Evolutionary conservation across 179 eudicot species (phyloP).

Genomic region (Silene noctiflora): DNA sequence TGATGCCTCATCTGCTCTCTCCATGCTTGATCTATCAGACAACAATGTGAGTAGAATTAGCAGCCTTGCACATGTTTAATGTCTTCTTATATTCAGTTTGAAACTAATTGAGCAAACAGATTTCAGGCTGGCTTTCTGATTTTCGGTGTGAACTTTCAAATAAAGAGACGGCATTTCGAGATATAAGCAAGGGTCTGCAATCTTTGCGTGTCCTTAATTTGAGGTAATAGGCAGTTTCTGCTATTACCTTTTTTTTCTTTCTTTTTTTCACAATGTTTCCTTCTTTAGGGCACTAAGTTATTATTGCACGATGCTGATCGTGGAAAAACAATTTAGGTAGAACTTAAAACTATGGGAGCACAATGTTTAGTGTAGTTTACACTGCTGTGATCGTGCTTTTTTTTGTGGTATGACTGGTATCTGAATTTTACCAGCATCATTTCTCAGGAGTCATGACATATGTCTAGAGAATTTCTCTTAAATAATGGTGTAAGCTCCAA

Average conservation of each 20-base stretch:
- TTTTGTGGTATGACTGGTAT: neutral
- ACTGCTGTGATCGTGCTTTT: neutral
- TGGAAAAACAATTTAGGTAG: constrained; percentile 10
- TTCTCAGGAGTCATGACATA: neutral
- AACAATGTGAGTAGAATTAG: constrained; percentile 55
- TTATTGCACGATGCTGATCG: neutral
- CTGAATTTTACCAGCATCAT: neutral
- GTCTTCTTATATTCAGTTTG: constrained; percentile 3
- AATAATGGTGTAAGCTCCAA: neutral
- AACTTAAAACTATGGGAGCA: neutral
- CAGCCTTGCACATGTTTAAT: neutral
- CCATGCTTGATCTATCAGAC: constrained; percentile 67
- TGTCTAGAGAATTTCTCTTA: neutral
- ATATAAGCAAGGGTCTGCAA: constrained; percentile 47
- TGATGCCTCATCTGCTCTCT: constrained; percentile 55
- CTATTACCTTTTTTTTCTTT: neutral
- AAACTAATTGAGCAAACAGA: constrained; percentile 39
- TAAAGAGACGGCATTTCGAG: constrained; percentile 27
- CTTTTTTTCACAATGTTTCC: neutral
- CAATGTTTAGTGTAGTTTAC: neutral
- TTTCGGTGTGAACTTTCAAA: constrained; percentile 38
- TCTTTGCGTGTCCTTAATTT: constrained; percentile 66
- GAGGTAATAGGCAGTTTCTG: constrained; percentile 44
- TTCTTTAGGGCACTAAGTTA: neutral
- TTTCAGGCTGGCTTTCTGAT: constrained; percentile 76